Base-by-base conservation (phyloP, 129 eudicot genomes). In the Apium graveolens region DNA sequence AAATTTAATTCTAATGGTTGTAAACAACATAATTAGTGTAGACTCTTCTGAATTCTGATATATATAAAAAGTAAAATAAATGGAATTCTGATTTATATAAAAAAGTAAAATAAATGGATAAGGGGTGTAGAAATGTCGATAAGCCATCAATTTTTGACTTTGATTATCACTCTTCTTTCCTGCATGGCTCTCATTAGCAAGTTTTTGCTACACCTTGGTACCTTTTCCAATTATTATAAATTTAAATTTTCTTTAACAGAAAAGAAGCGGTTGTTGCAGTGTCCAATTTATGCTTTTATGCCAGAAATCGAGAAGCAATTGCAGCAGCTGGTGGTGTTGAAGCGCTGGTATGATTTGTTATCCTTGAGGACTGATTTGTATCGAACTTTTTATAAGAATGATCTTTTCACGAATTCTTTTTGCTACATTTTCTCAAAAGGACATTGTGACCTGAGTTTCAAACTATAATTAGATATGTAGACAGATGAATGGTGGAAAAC, bases 201-300 rank as follows among this genome's bases (percentile, higher is more conserved):
- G 31, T 11, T n/a, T 26, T 24, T 24, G 34, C 32, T 7, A n/a
- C 34, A 35, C 73, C 21, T 7, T 3, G 41, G 57, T 49, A 12
- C 27, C 4, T n/a, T 68, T 48, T 10, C 4, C 5, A n/a, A 38
- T 75, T 44, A 29, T 43, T 66, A 26, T 75, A 14, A 46, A 5
- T 34, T 74, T 2, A 21, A 45, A 4, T 42, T 39, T 74, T 78
- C 74, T 68, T 77, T 49, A 57, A 43, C 73, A 96, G 99, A 86
- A 92, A 92, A 88, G 97, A 88, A 81, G 97, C 99, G 73, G 99
- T 96, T 70, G 95, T 95, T 53, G 99, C 99, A 73, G 82, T 96
- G 78, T 96, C 95, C 97, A 92, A 96, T 82, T 78, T 96, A 74
- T 90, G 97, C 74, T 92, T 96, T 79, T 95, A 96, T 71, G 97